Evolutionary conservation across 2,329 filamentous ascomycete genomes (phyloP).

Genomic region (Fusarium sp.): DNA sequence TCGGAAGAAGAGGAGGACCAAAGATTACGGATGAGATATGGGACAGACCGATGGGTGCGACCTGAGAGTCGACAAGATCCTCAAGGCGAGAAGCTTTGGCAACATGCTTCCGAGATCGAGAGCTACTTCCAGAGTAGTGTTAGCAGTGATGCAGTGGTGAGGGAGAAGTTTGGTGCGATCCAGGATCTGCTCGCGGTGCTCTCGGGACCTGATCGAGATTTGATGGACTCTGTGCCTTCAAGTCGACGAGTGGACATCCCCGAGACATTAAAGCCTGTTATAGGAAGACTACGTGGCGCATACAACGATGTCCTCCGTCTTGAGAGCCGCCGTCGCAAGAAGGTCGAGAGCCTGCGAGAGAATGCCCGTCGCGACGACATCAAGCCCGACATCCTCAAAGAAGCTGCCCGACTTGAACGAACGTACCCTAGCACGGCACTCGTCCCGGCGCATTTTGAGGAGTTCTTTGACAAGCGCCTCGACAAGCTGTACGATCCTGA

Average conservation of each 20-base stretch:
- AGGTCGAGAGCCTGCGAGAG: conserved; percentile 82
- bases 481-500: conserved; percentile 84
- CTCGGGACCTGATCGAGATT: conserved; percentile 82
- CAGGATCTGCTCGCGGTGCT: conserved; percentile 83
- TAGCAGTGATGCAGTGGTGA: conserved; percentile 73
- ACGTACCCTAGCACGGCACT: conserved; percentile 88
- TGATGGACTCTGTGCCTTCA: conserved; percentile 92
- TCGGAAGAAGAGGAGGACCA: conserved; percentile 90
- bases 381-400: conserved; percentile 84
- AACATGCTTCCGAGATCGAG: conserved; percentile 83
- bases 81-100: conserved; percentile 78
- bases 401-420: conserved; percentile 88
- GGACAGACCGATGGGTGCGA: conserved; percentile 88
- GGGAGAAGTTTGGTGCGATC: conserved; percentile 83
- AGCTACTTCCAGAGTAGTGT: conserved; percentile 82
- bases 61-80: conserved; percentile 78
- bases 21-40: conserved; percentile 80
- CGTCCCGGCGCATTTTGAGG: conserved; percentile 91
- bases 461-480: conserved; percentile 87
- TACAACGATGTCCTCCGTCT: conserved; percentile 89
- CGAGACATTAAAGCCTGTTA: conserved; percentile 83
- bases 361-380: conserved; percentile 92
- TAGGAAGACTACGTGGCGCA: conserved; percentile 81
- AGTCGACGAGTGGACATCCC: conserved; percentile 85
- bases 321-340: conserved; percentile 84